Base-by-base conservation (phyloP, 139 green algal species). In the Chlorella sp. region DNA sequence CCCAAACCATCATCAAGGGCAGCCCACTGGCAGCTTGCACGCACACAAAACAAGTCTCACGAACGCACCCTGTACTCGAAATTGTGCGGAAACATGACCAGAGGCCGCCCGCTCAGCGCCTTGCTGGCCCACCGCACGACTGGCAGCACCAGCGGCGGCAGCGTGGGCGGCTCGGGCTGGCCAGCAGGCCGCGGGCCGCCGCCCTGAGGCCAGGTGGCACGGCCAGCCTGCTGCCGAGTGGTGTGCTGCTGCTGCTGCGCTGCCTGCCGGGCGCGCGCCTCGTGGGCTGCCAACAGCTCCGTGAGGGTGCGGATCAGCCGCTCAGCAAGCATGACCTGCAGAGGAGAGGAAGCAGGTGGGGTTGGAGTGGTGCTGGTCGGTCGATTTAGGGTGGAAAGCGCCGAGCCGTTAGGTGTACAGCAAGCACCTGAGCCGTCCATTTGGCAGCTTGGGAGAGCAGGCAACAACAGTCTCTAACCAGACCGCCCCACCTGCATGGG, bases 91-190 rank as follows among this genome's bases (percentile, higher is more conserved):
- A 23, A 30, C 36, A 74, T 21, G 7, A 32, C 68, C 36, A 55
- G 9, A 18, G 68, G 68, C 68, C 32, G 4, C 1, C 4, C 68
- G 17, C 51, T 18, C 12, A 74, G 21, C 68, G 34, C 36, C 68
- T 74, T 74, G 68, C 20, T 74, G 17, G 68, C 68, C 68, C 68
- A 74, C 18, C 68, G 34, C 68, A 74, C 68, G 36, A 74, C 68
- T 4, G 68, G 68, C 68, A 74, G 68, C 68, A 55, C 36, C 68
- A 74, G 21, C 68, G 68, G 68, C 20, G 68, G 32, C 34, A n/a
- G 15, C 68, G 30, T 6, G 5, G 3, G 28, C 64, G n/a, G 68
- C 65, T 38, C 30, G 17, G 13, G 15, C 36, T 51, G 36, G 11
- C 20, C 20, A 34, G 36, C 34, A 20, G 36, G 2, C 11, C 6